Conservation (phyloP, 805 yeast species). For the Kodamaea kaohsiungensis region DNA sequence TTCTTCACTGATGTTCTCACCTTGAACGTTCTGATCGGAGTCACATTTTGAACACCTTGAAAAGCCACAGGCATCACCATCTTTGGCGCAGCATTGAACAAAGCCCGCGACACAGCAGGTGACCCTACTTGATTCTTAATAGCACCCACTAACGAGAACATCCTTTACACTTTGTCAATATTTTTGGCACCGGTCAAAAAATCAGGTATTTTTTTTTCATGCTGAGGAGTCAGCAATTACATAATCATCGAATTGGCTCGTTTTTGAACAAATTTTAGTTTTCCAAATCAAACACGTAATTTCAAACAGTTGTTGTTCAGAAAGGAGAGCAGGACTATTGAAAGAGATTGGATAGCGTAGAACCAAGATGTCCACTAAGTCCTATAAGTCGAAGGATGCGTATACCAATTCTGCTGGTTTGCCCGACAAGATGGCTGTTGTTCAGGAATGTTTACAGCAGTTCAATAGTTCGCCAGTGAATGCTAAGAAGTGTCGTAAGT, state of each 20-base stretch:
- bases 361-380: slow-evolving; percentile 68
- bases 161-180: slow-evolving; percentile 4
- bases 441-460: slow-evolving; percentile 90
- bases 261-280: slow-evolving; percentile 8
- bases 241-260: not conserved
- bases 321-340: not conserved
- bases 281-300: slow-evolving; percentile 19
- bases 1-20: slow-evolving; percentile 92
- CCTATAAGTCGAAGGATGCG: slow-evolving; percentile 84
- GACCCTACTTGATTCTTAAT: slow-evolving; percentile 18
- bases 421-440: slow-evolving; percentile 96
- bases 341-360: not conserved
- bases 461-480: slow-evolving; percentile 91
- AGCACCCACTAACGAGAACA: slow-evolving; percentile 20
- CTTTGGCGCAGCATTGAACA: slow-evolving; percentile 16
- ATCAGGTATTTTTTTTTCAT: not conserved
- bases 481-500: slow-evolving; percentile 79
- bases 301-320: not conserved
- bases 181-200: not conserved
- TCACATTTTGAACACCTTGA: slow-evolving; percentile 6
- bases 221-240: slow-evolving; percentile 1
- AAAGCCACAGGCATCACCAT: slow-evolving; percentile 9
- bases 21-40: slow-evolving; percentile 52
- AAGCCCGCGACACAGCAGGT: slow-evolving; percentile 13
- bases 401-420: slow-evolving; percentile 50